Evolutionary conservation across 2,329 filamentous ascomycete species (phyloP).

Genomic region (Neonectria hederae): DNA sequence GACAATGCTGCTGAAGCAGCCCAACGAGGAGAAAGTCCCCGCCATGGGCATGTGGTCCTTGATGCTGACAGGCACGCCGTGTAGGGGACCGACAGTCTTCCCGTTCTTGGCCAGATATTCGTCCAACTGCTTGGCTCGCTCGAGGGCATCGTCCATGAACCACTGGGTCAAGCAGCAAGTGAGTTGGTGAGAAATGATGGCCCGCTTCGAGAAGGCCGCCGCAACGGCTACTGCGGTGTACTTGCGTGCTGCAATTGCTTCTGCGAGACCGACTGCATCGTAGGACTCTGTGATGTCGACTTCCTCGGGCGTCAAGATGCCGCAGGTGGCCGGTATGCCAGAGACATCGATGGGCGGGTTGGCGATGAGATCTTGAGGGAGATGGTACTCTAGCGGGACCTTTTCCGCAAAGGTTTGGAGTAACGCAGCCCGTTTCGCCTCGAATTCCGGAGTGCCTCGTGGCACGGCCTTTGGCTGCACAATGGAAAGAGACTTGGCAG

Average conservation of each 20-base stretch:
- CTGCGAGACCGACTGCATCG: constrained; percentile 53
- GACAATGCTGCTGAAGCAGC: constrained; percentile 62
- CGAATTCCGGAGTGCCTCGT: constrained; percentile 39
- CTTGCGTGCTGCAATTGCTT: constrained; percentile 48
- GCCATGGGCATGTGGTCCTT: constrained; percentile 66
- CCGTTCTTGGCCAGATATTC: constrained; percentile 50
- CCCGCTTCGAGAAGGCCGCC: constrained; percentile 62
- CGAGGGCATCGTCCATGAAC: constrained; percentile 59
- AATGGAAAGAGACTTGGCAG: constrained; percentile 13
- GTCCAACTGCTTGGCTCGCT: constrained; percentile 54
- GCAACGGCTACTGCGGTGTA: constrained; percentile 52
- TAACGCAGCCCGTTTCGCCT: constrained; percentile 35
- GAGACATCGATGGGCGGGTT: constrained; percentile 31
- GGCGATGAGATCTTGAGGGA: constrained; percentile 38
- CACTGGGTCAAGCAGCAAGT: constrained; percentile 62
- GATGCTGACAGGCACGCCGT: constrained; percentile 40
- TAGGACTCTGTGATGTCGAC: constrained; percentile 59
- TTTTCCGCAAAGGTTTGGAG: constrained; percentile 45
- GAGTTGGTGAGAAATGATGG: constrained; percentile 65
- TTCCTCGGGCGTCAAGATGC: constrained; percentile 56
- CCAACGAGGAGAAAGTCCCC: constrained; percentile 58
- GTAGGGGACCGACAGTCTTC: constrained; percentile 32
- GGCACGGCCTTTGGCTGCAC: constrained; percentile 29
- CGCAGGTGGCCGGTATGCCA: constrained; percentile 41
- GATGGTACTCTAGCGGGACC: constrained; percentile 44